A percentile compares a stretch with the other conserved stretches of the same genome.
Evolutionary conservation across 768 basidiomycete species (phyloP).

Genomic region (Lyophyllum semitale): DNA sequence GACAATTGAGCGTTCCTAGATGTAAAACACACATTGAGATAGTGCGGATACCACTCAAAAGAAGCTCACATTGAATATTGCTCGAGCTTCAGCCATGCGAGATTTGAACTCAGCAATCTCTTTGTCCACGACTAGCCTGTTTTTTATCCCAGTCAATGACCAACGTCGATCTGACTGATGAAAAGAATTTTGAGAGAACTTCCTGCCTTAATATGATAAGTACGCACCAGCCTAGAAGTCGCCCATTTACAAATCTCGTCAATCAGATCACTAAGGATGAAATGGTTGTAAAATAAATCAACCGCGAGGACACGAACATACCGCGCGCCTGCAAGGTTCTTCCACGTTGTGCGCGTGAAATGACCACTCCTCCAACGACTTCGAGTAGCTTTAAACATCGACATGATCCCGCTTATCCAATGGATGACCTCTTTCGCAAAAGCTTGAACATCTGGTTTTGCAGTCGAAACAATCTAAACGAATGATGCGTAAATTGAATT

Average conservation of each 20-base stretch:
- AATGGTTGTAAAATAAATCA: background rate
- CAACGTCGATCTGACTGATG: background rate
- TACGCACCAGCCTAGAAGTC: background rate
- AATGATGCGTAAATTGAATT: background rate
- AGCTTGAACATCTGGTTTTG: background rate
- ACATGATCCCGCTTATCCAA: slow-evolving; percentile 1
- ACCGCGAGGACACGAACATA: background rate
- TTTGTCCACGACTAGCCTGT: background rate
- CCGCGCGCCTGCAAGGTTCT: slow-evolving; percentile 9
- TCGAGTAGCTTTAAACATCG: background rate
- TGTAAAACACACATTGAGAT: background rate
- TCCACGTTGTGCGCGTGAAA: slow-evolving; percentile 5
- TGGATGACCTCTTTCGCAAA: slow-evolving; percentile 8
- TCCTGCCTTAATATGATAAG: background rate
- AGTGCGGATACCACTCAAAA: background rate
- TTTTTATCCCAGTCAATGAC: background rate
- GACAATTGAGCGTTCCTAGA: slow-evolving; percentile 6
- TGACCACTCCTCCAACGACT: background rate
- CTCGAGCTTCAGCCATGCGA: slow-evolving; percentile 3
- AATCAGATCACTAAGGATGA: slow-evolving; percentile 7
- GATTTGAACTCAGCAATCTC: slow-evolving; percentile 5
- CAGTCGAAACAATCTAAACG: background rate
- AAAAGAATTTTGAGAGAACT: too few species aligned
- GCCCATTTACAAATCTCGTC: slow-evolving; percentile 15
- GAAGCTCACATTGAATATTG: slow-evolving; percentile 3